phyloP scores from a whole-genome alignment of 352 stramenopile species.

The Saprolegnia parasitica region DNA sequence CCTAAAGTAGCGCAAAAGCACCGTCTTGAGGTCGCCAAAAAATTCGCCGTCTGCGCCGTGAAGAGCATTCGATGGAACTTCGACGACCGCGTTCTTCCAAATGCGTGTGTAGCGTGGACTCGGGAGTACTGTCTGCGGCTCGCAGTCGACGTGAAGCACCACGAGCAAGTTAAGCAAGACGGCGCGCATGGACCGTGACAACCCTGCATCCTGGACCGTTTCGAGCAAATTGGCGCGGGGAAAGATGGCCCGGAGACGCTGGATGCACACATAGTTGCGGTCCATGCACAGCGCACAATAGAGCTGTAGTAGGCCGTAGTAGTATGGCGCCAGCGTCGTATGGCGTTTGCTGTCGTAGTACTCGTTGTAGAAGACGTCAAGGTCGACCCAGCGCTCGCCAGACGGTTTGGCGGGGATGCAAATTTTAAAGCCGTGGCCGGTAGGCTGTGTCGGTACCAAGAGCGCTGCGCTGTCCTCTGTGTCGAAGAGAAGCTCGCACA shows the following conservation, averaged over 20 bases:
- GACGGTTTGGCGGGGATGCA: constrained; percentile 39
- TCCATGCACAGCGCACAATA: constrained; percentile 68
- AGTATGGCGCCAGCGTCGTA: constrained; percentile 54
- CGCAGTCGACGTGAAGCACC: constrained; percentile 63
- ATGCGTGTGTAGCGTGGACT: constrained; percentile 67
- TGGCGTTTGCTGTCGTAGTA: constrained; percentile 52
- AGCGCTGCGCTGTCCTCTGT: constrained; percentile 46
- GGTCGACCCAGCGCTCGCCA: constrained; percentile 45
- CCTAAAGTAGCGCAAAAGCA: constrained; percentile 46
- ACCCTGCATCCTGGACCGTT: constrained; percentile 40
- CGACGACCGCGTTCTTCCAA: constrained; percentile 48
- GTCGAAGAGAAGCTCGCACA: constrained; percentile 68
- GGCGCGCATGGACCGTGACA: constrained; percentile 55
- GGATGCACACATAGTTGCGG: constrained; percentile 72
- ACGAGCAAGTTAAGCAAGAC: constrained; percentile 63
- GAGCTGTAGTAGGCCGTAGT: constrained; percentile 61
- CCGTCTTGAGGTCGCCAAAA: constrained; percentile 45
- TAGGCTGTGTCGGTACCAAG: constrained; percentile 48
- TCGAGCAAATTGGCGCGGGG: constrained; percentile 48
- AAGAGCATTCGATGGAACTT: constrained; percentile 1
- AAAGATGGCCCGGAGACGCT: constrained; percentile 60
- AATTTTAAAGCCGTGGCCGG: constrained; percentile 48
- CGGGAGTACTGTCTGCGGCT: constrained; percentile 52
- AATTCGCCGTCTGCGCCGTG: constrained; percentile 38
- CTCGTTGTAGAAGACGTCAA: constrained; percentile 55